phyloP scores from a whole-genome alignment of 257 asterid genomes.

The Voacanga thouarsii region DNA sequence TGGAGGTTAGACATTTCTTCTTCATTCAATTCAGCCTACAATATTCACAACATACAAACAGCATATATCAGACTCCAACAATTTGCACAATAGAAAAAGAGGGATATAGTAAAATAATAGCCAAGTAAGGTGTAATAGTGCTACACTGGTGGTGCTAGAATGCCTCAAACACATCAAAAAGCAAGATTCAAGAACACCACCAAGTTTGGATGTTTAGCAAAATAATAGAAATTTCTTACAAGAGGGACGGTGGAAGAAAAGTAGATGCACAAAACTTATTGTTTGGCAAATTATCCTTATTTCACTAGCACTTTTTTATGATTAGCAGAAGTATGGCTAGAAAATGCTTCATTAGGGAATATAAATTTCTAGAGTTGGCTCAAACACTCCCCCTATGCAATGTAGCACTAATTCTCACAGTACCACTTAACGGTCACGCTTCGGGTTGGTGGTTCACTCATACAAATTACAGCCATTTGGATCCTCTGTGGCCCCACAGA shows the following conservation, averaged over 20 bases:
- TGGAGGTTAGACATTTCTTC: conserved; percentile 66
- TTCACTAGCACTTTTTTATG: not conserved
- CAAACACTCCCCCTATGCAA: not conserved
- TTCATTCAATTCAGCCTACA: conserved; percentile 79
- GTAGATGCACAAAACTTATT: no score
- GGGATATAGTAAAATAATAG: not conserved
- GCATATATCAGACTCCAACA: not conserved
- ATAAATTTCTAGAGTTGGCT: not conserved
- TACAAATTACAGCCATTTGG: not conserved
- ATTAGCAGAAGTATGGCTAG: not conserved
- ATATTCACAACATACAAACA: not conserved
- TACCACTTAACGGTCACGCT: not conserved
- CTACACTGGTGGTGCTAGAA: not conserved
- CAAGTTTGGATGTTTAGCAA: not conserved
- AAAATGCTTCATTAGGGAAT: not conserved
- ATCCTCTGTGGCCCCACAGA: not conserved
- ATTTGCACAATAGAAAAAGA: not conserved
- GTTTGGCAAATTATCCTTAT: not conserved
- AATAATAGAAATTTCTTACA: not conserved
- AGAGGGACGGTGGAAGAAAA: no score
- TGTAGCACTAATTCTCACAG: not conserved
- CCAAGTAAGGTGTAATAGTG: not conserved
- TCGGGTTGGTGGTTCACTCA: not conserved
- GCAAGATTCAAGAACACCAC: not conserved
- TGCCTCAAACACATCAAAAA: not conserved